Percentiles rank a stretch among this genome's conserved stretches.
phyloP scores from a whole-genome alignment of 2,329 filamentous ascomycete species.

The Arthrobotrys conoides region DNA sequence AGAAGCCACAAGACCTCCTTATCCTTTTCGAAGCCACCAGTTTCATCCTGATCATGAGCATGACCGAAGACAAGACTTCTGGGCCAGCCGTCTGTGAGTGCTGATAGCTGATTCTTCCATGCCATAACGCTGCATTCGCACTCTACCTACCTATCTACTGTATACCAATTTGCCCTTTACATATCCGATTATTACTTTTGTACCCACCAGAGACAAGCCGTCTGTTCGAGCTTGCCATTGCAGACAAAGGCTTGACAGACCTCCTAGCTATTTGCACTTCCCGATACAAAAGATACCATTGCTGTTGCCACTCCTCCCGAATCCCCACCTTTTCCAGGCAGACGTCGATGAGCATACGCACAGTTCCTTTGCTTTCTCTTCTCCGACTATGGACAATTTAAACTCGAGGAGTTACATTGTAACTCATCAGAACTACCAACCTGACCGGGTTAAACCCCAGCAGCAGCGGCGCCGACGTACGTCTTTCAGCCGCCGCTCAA shows the following conservation, averaged over 20 bases:
- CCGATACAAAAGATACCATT: slow-evolving; percentile 37
- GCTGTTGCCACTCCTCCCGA: slow-evolving; percentile 26
- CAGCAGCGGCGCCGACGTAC: slow-evolving; percentile 39
- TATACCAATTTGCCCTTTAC: slow-evolving; percentile 28
- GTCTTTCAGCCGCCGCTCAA: slow-evolving; percentile 43
- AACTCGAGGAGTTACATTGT: slow-evolving; percentile 53
- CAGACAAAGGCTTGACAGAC: slow-evolving; percentile 18
- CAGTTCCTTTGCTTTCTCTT: background rate
- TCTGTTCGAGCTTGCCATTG: slow-evolving; percentile 12
- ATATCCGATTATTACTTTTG: slow-evolving; percentile 23
- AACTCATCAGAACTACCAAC: slow-evolving; percentile 55
- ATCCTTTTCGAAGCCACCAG: slow-evolving; percentile 36
- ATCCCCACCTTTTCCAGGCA: slow-evolving; percentile 30
- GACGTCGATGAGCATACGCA: slow-evolving; percentile 31
- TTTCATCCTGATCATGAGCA: slow-evolving; percentile 38
- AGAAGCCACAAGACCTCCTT: slow-evolving; percentile 36
- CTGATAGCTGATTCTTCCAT: slow-evolving; percentile 36
- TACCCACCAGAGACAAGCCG: slow-evolving; percentile 30
- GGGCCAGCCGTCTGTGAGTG: slow-evolving; percentile 51
- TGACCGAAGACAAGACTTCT: slow-evolving; percentile 32
- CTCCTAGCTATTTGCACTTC: slow-evolving; percentile 32
- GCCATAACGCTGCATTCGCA: slow-evolving; percentile 33
- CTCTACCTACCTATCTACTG: slow-evolving; percentile 13
- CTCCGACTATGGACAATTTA: slow-evolving; percentile 53
- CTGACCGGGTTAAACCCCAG: slow-evolving; percentile 55